Percentiles rank a stretch among this genome's conserved stretches.
phyloP scores from a whole-genome alignment of 73 alveolate genomes.

The Paramecium biaurelia region DNA sequence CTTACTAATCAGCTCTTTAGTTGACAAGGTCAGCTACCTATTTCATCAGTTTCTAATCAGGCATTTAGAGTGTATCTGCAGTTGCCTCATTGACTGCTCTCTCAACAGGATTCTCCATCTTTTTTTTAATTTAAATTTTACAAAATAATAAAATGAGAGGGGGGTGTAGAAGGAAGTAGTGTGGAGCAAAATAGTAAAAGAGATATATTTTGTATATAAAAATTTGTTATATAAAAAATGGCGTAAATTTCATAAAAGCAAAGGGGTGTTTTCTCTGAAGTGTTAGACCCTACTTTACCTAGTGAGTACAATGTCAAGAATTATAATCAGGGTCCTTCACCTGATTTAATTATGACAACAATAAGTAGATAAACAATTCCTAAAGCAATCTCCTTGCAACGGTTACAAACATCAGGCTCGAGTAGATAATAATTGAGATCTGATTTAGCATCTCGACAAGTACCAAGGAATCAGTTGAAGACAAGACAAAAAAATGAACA shows the following conservation, averaged over 20 bases:
- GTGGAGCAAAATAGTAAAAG: neutral
- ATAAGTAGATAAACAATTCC: constrained; percentile 34
- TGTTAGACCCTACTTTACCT: constrained; percentile 49
- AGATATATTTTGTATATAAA: neutral
- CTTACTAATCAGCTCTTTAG: constrained; percentile 12
- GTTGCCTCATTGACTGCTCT: constrained; percentile 46
- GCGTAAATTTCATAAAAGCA: constrained; percentile 25
- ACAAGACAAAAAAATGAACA: constrained; percentile 28
- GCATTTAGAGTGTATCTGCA: constrained; percentile 46
- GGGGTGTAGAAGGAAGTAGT: neutral
- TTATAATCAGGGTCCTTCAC: constrained; percentile 44
- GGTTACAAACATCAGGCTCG: constrained; percentile 56
- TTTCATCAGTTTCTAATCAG: constrained; percentile 28
- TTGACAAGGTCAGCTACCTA: constrained; percentile 28
- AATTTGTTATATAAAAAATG: neutral
- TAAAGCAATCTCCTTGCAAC: constrained; percentile 61
- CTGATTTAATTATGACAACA: constrained; percentile 21
- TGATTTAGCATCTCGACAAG: constrained; percentile 34
- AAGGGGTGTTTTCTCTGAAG: constrained; percentile 65
- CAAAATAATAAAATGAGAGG: neutral
- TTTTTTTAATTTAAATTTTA: neutral
- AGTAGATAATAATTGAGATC: constrained; percentile 25
- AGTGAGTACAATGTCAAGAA: neutral
- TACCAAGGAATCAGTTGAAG: constrained; percentile 27
- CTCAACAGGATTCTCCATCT: constrained; percentile 52